Percentiles rank a stretch among this genome's conserved stretches.
Conservation (phyloP, 805 yeast genomes). For the Metschnikowia kunwiensis region DNA sequence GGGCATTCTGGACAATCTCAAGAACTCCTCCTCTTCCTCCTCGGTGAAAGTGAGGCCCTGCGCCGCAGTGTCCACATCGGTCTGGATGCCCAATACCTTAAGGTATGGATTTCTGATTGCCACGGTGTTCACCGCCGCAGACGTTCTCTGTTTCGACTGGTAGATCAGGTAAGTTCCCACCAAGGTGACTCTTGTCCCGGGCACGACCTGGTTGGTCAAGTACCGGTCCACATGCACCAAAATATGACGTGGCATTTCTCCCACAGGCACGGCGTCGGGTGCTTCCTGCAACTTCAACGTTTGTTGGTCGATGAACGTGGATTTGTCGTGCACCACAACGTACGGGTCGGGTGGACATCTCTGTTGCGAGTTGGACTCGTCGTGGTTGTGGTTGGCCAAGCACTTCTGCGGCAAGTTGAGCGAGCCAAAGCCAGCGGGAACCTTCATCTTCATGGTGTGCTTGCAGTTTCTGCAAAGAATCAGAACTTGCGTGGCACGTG, state of each 20-base stretch:
- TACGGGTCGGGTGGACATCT: conserved; percentile 92
- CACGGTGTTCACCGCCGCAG: conserved; percentile 48
- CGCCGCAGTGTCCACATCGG: conserved; percentile 72
- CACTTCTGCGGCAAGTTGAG: conserved; percentile 67
- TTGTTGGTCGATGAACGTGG: conserved; percentile 93
- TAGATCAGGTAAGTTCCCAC: conserved; percentile 91
- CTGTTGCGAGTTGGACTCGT: conserved; percentile 43
- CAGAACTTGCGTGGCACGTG: conserved; percentile 81
- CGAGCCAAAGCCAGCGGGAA: conserved; percentile 68
- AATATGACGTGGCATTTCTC: conserved; percentile 97
- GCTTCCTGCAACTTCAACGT: conserved; percentile 89
- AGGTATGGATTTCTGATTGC: conserved; percentile 93
- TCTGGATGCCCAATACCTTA: conserved; percentile 79
- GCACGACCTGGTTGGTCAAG: conserved; percentile 84
- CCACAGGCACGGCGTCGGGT: conserved; percentile 99
- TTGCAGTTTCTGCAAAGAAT: conserved; percentile 86
- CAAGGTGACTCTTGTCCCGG: conserved; percentile 91
- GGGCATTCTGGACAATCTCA: conserved; percentile 76
- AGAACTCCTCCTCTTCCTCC: conserved; percentile 90
- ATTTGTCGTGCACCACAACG: conserved; percentile 87
- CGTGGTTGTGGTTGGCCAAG: conserved; percentile 43
- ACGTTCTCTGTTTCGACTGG: conserved; percentile 56
- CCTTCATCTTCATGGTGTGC: conserved; percentile 64
- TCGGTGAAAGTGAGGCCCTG: conserved; percentile 66
- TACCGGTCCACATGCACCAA: conserved; percentile 84